These are phyloP conservation scores for Fallopia convolvulus DNA, from an alignment of 148 eudicot genomes.

Conservation along the genomic window DNA sequence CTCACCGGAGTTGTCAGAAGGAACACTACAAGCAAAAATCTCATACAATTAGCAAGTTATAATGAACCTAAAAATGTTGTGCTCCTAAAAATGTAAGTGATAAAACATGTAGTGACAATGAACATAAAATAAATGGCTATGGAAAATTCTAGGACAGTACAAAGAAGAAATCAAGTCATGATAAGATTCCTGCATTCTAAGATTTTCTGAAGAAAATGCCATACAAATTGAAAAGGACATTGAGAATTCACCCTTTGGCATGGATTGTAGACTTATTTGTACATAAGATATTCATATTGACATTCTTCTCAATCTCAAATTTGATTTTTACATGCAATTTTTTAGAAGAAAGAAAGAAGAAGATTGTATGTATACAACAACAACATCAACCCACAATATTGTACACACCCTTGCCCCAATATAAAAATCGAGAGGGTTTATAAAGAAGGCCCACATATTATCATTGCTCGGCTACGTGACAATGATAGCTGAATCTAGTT, in stretches of 20 bases:
- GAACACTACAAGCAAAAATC: background rate
- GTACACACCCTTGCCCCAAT: no score
- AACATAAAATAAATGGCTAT: background rate
- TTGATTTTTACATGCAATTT: background rate
- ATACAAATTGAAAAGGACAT: slow-evolving; percentile 2
- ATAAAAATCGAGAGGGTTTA: no score
- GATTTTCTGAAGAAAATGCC: background rate
- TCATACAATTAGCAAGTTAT: background rate
- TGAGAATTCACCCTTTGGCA: background rate
- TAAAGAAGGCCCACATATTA: no score
- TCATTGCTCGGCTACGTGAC: no score
- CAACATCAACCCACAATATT: no score
- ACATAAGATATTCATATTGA: background rate
- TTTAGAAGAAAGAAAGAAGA: background rate
- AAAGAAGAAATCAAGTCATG: no score
- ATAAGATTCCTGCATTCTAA: no score
- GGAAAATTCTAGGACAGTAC: background rate
- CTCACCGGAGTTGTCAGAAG: slow-evolving; percentile 1
- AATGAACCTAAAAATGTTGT: background rate
- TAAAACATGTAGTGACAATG: background rate
- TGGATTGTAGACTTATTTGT: background rate
- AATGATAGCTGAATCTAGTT: no score
- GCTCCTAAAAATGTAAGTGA: background rate
- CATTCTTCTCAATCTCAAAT: background rate
- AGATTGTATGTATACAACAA: background rate